phyloP scores from a whole-genome alignment of 805 yeast species.

The Scheffersomyces spartinae region DNA sequence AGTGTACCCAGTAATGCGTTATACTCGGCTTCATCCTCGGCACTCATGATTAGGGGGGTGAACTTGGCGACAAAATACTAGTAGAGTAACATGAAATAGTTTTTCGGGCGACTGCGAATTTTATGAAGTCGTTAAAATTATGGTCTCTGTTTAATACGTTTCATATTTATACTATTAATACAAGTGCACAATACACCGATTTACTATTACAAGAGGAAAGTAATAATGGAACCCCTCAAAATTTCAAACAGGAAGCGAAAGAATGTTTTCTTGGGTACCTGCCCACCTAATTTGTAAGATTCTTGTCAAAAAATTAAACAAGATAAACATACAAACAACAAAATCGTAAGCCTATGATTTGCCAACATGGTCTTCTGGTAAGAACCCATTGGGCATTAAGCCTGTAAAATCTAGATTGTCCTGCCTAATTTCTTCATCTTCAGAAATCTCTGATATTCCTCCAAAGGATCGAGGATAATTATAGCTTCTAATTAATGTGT shows the following conservation, averaged over 20 bases:
- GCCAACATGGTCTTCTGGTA: conserved; percentile 7
- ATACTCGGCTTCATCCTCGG: conserved; percentile 18
- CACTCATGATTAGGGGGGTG: no score
- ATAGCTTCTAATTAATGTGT: conserved; percentile 13
- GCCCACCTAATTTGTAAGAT: neutral
- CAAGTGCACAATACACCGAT: no score
- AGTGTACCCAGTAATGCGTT: conserved; percentile 25
- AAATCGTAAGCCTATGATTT: no score
- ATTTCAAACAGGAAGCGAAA: no score
- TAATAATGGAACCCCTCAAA: no score
- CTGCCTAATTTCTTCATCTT: conserved; percentile 3
- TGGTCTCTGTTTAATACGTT: neutral
- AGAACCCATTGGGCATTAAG: conserved; percentile 6
- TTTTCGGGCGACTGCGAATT: neutral
- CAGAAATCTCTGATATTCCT: neutral
- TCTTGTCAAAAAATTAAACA: neutral
- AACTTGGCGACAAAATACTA: no score
- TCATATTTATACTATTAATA: neutral
- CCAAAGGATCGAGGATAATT: conserved; percentile 10
- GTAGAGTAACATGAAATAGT: neutral
- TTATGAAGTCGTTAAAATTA: neutral
- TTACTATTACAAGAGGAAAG: no score
- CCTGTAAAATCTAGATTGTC: conserved; percentile 7
- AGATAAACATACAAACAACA: neutral
- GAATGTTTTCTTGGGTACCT: no score